Conservation (phyloP, 2,329 filamentous ascomycete species). For the Thielaviopsis ethacetica region DNA sequence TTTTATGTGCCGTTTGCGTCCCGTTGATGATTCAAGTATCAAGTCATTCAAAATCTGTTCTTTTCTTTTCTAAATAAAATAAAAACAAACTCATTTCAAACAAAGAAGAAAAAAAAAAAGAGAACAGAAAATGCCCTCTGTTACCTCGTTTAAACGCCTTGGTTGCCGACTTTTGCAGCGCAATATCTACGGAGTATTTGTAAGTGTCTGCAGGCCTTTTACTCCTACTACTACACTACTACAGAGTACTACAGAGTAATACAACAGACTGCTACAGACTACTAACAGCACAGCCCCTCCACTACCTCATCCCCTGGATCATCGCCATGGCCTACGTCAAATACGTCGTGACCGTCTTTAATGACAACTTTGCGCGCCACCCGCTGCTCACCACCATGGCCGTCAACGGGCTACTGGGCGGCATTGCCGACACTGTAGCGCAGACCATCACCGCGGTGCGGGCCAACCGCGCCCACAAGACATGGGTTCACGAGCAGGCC, state of each 20-base stretch:
- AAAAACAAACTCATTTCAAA: neutral
- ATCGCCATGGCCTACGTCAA: conserved; percentile 6
- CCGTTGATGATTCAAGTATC: neutral
- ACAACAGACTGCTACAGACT: too few species aligned
- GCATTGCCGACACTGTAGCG: conserved; percentile 89
- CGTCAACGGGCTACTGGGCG: conserved; percentile 88
- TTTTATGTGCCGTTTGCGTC: too few species aligned
- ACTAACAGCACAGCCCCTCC: conserved; percentile 2
- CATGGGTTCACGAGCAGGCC: conserved; percentile 63
- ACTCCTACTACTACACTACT: too few species aligned
- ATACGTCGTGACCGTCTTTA: neutral
- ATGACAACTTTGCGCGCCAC: conserved; percentile 1
- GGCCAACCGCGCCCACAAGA: conserved; percentile 32
- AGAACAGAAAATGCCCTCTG: neutral
- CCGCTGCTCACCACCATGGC: conserved; percentile 95
- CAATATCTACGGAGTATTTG: neutral
- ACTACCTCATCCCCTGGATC: conserved; percentile 6
- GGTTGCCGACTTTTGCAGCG: neutral
- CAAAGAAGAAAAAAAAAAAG: too few species aligned
- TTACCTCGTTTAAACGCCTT: neutral
- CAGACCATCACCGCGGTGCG: conserved; percentile 80
- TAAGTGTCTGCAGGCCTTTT: too few species aligned
- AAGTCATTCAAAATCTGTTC: neutral
- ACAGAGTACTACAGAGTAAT: too few species aligned
- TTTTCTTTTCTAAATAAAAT: neutral